A percentile compares a stretch with the other conserved stretches of the same genome.
Conservation (phyloP, 257 asterid genomes). For the Coffea eugenioides region DNA sequence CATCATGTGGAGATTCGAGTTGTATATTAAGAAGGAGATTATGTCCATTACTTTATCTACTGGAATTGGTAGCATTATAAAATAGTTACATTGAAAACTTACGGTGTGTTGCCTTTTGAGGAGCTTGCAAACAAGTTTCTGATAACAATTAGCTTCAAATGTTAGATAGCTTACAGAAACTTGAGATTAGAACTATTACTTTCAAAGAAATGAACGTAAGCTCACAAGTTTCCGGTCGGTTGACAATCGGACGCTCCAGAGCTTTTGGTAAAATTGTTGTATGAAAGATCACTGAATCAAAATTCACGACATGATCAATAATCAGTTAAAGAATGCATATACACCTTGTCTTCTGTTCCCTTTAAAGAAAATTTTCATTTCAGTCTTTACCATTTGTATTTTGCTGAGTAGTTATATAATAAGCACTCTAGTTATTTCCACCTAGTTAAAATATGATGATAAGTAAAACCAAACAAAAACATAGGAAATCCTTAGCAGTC, state of each 20-base stretch:
- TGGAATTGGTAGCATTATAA: constrained; percentile 8
- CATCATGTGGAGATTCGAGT: no score
- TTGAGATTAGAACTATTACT: neutral
- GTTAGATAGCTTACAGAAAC: constrained; percentile 2
- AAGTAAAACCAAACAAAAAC: no score
- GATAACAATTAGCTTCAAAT: constrained; percentile 14
- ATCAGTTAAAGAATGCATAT: neutral
- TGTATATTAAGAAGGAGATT: no score
- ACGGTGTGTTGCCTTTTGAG: constrained; percentile 42
- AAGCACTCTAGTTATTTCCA: no score
- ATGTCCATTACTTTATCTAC: neutral
- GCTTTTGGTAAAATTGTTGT: constrained; percentile 49
- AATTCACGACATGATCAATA: neutral
- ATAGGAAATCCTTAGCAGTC: no score
- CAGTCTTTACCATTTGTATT: no score
- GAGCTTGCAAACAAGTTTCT: constrained; percentile 68
- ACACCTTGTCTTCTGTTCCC: no score
- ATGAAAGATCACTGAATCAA: constrained; percentile 57
- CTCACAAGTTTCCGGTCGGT: constrained; percentile 42
- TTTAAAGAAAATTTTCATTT: no score
- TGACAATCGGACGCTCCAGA: constrained; percentile 32
- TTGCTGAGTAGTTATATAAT: no score
- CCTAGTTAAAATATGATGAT: no score
- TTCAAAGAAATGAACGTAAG: constrained; percentile 7
- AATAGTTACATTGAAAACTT: constrained; percentile 18